Conservation (phyloP, 768 basidiomycete species). For the Lenzites betulinus region DNA sequence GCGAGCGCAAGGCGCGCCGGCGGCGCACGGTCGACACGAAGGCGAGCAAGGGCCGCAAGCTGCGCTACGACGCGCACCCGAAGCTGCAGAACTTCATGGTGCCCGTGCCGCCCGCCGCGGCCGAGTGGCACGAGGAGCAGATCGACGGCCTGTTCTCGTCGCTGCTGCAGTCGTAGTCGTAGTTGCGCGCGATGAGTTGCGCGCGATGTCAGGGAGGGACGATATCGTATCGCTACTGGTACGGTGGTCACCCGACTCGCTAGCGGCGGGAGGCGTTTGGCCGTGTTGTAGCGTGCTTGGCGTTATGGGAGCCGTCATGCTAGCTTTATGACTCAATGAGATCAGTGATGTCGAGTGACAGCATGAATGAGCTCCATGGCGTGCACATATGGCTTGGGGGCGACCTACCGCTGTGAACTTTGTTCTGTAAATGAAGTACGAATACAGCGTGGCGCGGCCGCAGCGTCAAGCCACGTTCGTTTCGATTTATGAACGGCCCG, state of each 20-base stretch:
- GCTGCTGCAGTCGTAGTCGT: constrained; percentile 56
- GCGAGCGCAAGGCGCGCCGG: constrained; percentile 73
- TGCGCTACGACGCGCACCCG: constrained; percentile 95
- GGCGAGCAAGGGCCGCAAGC: constrained; percentile 92
- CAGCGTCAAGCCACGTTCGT: too few relatives aligned
- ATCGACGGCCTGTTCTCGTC: constrained; percentile 93
- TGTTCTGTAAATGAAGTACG: too few relatives aligned
- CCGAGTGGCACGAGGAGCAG: constrained; percentile 94
- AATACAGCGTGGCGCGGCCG: too few relatives aligned
- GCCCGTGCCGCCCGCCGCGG: constrained; percentile 61
- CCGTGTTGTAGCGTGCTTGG: neutral
- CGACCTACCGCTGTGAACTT: too few relatives aligned
- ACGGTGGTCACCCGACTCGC: too few relatives aligned
- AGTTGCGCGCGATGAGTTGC: too few relatives aligned
- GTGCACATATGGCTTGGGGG: too few relatives aligned
- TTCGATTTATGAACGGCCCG: too few relatives aligned
- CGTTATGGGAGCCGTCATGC: neutral
- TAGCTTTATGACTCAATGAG: neutral
- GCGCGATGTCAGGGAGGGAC: too few relatives aligned
- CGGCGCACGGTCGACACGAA: constrained; percentile 85
- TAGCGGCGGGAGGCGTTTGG: neutral
- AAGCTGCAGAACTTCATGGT: constrained; percentile 98
- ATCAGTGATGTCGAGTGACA: neutral
- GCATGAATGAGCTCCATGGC: neutral
- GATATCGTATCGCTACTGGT: too few relatives aligned